These are phyloP conservation scores for Penicillium sp. DNA, from an alignment of 2,329 filamentous ascomycete genomes.

Conservation along the genomic window DNA sequence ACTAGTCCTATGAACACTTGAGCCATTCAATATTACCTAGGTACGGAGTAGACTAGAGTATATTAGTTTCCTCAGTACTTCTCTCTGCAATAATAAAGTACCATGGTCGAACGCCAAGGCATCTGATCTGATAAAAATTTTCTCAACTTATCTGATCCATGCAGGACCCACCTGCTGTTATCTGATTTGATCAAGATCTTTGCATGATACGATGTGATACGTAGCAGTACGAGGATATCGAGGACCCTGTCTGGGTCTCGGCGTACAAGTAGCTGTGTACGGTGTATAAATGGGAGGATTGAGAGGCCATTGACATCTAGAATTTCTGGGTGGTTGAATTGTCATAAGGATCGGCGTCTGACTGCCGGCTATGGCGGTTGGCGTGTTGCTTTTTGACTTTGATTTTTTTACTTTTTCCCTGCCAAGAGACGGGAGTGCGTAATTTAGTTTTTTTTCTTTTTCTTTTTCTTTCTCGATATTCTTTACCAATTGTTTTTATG, in stretches of 20 bases:
- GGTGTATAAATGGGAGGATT: no score
- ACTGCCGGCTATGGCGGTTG: neutral
- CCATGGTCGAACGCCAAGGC: neutral
- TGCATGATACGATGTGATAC: no score
- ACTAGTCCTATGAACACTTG: no score
- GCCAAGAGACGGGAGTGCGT: neutral
- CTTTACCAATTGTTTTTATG: no score
- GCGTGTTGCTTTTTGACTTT: neutral
- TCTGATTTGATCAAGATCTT: slow-evolving; percentile 8
- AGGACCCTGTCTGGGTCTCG: neutral
- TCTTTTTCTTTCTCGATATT: no score
- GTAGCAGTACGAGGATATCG: no score
- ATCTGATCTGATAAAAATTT: slow-evolving; percentile 25
- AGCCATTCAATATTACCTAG: no score
- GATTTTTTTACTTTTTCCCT: neutral
- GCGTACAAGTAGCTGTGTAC: no score
- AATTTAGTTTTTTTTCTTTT: neutral
- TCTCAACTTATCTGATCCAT: slow-evolving; percentile 22
- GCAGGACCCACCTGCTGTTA: slow-evolving; percentile 6
- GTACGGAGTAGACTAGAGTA: no score
- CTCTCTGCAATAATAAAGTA: no score
- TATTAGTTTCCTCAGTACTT: no score
- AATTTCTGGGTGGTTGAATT: neutral
- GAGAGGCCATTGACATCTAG: neutral
- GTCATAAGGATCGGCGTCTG: neutral